phyloP scores from a whole-genome alignment of 352 stramenopile species.

The Pythium coloratum region DNA sequence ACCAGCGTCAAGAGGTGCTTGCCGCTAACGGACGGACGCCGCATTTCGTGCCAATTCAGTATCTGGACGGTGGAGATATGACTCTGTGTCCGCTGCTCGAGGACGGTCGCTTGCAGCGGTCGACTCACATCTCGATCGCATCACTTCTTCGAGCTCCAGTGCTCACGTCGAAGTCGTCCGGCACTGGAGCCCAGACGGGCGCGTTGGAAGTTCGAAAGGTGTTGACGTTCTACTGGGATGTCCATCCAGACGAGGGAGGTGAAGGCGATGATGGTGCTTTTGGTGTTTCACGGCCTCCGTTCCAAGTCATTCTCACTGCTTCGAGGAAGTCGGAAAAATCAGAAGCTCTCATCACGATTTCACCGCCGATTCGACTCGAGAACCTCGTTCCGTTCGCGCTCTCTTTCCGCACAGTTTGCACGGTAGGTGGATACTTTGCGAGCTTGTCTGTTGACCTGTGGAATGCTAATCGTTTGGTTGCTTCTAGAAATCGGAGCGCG shows the following conservation, averaged over 20 bases:
- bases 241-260: constrained; percentile 37
- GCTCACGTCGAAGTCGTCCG: constrained; percentile 23
- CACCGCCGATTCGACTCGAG: constrained; percentile 67
- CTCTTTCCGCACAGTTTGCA: constrained; percentile 71
- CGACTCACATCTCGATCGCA: constrained; percentile 55
- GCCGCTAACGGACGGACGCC: constrained; percentile 42
- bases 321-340: constrained; percentile 75
- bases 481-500: constrained; percentile 59
- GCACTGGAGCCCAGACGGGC: constrained; percentile 33
- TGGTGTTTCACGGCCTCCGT: constrained; percentile 56
- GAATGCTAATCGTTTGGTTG: background rate
- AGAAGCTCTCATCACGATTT: constrained; percentile 70
- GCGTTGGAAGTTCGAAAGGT: constrained; percentile 62
- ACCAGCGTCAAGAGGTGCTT: constrained; percentile 54
- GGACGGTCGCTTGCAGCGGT: constrained; percentile 62
- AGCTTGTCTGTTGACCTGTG: constrained; percentile 5
- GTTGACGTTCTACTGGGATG: constrained; percentile 79
- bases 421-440: constrained; percentile 34
- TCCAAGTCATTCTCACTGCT: constrained; percentile 74
- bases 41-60: constrained; percentile 84
- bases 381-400: constrained; percentile 78
- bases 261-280: constrained; percentile 27
- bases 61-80: constrained; percentile 64
- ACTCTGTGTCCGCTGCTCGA: constrained; percentile 67
- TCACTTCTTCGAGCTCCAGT: constrained; percentile 44